Evolutionary conservation across 108 stramenopile species (phyloP).

Genomic region (Nitzschia sp.): DNA sequence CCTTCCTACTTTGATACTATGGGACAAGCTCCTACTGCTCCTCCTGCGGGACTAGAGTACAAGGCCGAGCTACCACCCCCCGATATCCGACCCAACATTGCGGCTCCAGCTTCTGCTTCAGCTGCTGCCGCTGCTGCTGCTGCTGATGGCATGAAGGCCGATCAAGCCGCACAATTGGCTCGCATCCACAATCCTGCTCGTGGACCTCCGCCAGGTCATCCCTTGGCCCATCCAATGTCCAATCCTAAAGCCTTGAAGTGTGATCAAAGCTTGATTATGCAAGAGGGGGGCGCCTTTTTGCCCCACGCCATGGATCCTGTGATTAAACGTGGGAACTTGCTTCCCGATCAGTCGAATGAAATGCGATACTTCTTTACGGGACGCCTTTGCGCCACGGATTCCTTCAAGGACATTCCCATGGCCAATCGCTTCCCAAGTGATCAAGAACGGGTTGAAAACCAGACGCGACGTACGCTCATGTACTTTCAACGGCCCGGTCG

Average conservation of each 20-base stretch:
- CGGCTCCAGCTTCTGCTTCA: not conserved
- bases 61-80: not conserved
- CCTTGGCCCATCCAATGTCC: not conserved
- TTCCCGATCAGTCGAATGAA: not conserved
- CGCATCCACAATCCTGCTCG: not conserved
- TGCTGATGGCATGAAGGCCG: not conserved
- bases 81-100: not conserved
- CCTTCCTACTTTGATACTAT: not conserved
- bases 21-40: not conserved
- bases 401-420: not conserved
- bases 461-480: not conserved
- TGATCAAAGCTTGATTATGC: constrained; percentile 4
- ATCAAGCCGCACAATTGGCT: not conserved
- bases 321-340: not conserved
- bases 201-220: not conserved
- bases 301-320: not conserved
- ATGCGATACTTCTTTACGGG: constrained; percentile 3
- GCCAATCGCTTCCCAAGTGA: not conserved
- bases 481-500: not conserved
- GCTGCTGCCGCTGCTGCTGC: not conserved
- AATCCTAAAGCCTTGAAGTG: not conserved
- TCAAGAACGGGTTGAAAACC: not conserved
- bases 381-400: not conserved
- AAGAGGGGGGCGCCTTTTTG: not conserved
- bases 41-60: not conserved